Percentiles rank a stretch among this genome's conserved stretches.
Evolutionary conservation across 257 asterid species (phyloP).

Genomic region (Solanum tacnaense): DNA sequence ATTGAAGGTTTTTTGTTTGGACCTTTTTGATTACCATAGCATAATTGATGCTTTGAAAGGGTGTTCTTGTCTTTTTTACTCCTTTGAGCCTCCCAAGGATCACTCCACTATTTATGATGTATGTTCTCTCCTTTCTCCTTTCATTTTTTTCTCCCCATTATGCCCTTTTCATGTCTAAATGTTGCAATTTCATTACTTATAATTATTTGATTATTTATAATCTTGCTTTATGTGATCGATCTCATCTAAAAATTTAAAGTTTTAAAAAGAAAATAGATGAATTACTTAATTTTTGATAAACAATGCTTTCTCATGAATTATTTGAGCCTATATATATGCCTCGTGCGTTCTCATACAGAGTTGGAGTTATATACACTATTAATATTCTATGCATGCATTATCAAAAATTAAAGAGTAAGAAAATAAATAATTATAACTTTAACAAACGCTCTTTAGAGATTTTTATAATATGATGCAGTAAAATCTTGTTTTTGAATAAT

Average conservation of each 20-base stretch:
- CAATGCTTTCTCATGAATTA: not conserved
- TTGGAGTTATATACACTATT: not conserved
- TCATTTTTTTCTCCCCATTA: slow-evolving; percentile 9
- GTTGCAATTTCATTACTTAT: not conserved
- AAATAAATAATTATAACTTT: not conserved
- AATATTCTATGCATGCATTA: not conserved
- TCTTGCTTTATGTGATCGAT: not conserved
- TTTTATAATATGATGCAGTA: not conserved
- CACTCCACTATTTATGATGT: slow-evolving; percentile 60
- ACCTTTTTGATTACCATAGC: slow-evolving; percentile 85
- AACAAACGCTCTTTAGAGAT: too few species aligned
- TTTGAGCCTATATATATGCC: too few species aligned
- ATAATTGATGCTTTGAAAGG: slow-evolving; percentile 74
- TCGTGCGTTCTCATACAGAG: not conserved
- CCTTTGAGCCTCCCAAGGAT: slow-evolving; percentile 68
- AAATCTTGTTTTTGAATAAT: not conserved
- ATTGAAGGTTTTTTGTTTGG: slow-evolving; percentile 47
- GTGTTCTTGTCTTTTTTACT: slow-evolving; percentile 67
- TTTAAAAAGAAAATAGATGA: not conserved
- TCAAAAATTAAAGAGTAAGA: not conserved
- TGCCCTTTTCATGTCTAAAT: not conserved
- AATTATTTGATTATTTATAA: too few species aligned
- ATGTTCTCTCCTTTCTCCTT: slow-evolving; percentile 22
- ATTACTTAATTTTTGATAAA: not conserved
- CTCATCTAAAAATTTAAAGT: not conserved